phyloP scores from a whole-genome alignment of 768 basidiomycete genomes.

The Leccinum variicolor region DNA sequence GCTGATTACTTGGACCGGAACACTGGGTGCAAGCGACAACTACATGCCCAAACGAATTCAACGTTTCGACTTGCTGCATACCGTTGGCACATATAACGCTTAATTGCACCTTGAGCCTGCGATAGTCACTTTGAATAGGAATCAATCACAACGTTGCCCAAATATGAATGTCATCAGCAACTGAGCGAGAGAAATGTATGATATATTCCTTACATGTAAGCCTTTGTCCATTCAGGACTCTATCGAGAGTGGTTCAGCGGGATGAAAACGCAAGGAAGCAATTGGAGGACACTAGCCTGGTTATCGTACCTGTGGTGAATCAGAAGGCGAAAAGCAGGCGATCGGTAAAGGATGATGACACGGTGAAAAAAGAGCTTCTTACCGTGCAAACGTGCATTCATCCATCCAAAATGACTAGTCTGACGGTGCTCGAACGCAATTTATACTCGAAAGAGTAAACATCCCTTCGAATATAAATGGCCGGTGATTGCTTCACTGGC shows the following conservation, averaged over 20 bases:
- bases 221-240: slow-evolving; percentile 59
- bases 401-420: neutral
- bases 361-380: slow-evolving; percentile 8
- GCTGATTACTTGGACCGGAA: neutral
- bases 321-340: neutral
- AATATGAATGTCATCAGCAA: neutral
- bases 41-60: neutral
- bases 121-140: slow-evolving; percentile 54
- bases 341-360: neutral
- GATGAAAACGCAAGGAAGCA: neutral
- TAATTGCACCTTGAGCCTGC: slow-evolving; percentile 71
- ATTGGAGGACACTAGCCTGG: slow-evolving; percentile 40
- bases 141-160: neutral
- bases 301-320: slow-evolving; percentile 56
- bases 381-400: slow-evolving; percentile 45
- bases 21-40: slow-evolving; percentile 1
- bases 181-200: neutral
- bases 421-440: neutral
- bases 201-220: slow-evolving; percentile 21
- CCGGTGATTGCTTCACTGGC: neutral
- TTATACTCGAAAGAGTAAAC: neutral
- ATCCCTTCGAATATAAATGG: neutral
- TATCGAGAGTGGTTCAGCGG: slow-evolving; percentile 23
- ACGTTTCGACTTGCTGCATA: slow-evolving; percentile 20
- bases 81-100: slow-evolving; percentile 43